phyloP scores from a whole-genome alignment of 139 green algal genomes.

The Pleodorina starrii region DNA sequence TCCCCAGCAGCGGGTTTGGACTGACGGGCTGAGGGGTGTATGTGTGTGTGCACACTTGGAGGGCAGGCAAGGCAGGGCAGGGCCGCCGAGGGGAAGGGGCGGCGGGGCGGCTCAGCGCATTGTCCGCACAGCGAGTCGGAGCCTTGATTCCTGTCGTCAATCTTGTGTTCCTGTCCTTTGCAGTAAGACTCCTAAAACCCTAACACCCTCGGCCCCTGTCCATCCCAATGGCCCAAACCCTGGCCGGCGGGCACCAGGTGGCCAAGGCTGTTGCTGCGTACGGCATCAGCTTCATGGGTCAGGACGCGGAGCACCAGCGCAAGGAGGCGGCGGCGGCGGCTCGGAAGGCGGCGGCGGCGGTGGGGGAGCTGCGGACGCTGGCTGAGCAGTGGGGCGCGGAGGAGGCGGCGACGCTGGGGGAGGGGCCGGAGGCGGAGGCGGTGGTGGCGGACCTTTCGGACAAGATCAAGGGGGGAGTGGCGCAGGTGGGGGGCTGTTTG shows the following conservation, averaged over 20 bases:
- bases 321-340: conserved; percentile 3
- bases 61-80: no score
- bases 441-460: background rate
- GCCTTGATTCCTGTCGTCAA: no score
- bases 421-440: conserved; percentile 3
- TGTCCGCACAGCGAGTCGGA: no score
- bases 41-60: no score
- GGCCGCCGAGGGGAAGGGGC: no score
- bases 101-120: background rate
- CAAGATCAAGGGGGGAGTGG: background rate
- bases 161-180: no score
- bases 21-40: no score
- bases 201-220: no score
- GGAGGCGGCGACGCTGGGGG: background rate
- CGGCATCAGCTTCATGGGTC: conserved; percentile 19
- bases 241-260: no score
- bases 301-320: background rate
- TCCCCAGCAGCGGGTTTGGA: no score
- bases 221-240: no score
- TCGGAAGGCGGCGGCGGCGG: background rate
- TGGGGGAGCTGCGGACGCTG: background rate
- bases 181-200: no score
- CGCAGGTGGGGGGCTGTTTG: background rate
- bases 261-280: conserved; percentile 28
- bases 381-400: background rate